Evolutionary conservation across 2,329 filamentous ascomycete genomes (phyloP).

Genomic region (Ramularia endophylla): DNA sequence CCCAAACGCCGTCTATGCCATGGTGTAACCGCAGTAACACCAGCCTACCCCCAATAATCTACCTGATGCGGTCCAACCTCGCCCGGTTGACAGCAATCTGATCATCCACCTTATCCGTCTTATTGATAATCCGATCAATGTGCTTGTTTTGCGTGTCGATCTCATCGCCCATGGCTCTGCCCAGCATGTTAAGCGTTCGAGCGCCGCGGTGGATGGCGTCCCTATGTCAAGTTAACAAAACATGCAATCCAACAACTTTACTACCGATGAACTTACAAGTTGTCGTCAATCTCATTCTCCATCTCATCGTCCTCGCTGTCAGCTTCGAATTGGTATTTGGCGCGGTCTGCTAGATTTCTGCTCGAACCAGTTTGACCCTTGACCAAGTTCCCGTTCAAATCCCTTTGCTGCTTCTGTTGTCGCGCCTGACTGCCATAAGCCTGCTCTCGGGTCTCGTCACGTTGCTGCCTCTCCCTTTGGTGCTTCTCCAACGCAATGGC

Average conservation of each 20-base stretch:
- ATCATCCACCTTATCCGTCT: constrained; percentile 77
- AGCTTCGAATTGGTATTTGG: constrained; percentile 75
- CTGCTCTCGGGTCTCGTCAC: constrained; percentile 51
- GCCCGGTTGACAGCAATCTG: constrained; percentile 73
- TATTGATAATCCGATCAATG: constrained; percentile 62
- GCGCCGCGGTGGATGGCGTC: constrained; percentile 57
- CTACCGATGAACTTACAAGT: constrained; percentile 24
- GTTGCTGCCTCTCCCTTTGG: constrained; percentile 49
- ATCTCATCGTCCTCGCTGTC: constrained; percentile 64
- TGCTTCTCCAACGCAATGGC: constrained; percentile 63
- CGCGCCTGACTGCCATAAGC: constrained; percentile 52
- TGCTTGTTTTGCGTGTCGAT: constrained; percentile 71
- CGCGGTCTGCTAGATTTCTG: constrained; percentile 52
- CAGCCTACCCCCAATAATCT: too few relatives aligned
- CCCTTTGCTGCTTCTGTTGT: constrained; percentile 57
- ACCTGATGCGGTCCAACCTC: constrained; percentile 58
- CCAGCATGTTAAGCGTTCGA: constrained; percentile 65
- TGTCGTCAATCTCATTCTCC: constrained; percentile 40
- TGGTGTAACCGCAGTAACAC: background rate
- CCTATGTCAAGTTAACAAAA: constrained; percentile 17
- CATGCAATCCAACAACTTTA: background rate
- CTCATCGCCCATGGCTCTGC: constrained; percentile 67
- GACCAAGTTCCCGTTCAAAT: constrained; percentile 39
- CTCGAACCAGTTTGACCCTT: constrained; percentile 47
- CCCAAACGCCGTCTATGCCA: background rate